A percentile compares a stretch with the other conserved stretches of the same genome.
phyloP scores from a whole-genome alignment of 2,329 filamentous ascomycete genomes.

The Diaporthe sp. region DNA sequence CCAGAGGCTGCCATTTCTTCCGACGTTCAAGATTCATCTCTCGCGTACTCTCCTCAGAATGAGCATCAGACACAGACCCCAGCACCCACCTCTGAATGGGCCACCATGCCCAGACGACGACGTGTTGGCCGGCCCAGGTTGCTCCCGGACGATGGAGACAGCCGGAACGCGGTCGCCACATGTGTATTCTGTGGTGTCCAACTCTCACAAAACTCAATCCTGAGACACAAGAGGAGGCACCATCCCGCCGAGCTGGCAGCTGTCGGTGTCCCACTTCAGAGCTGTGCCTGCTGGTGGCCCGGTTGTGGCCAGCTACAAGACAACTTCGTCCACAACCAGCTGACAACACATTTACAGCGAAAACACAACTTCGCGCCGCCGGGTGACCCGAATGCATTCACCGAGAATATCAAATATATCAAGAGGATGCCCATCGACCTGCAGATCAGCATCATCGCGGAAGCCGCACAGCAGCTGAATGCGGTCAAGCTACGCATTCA shows the following conservation, averaged over 20 bases:
- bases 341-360: conserved; percentile 27
- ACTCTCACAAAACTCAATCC: background rate
- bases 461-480: conserved; percentile 26
- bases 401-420: conserved; percentile 24
- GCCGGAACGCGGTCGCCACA: background rate
- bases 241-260: conserved; percentile 31
- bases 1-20: background rate
- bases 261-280: conserved; percentile 11
- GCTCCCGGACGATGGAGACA: background rate
- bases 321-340: conserved; percentile 6
- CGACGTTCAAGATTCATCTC: background rate
- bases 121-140: background rate
- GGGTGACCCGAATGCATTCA: conserved; percentile 14
- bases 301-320: conserved; percentile 15
- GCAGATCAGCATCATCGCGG: conserved; percentile 5
- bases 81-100: background rate
- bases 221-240: conserved; percentile 17
- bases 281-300: conserved; percentile 24
- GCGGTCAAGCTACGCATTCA: conserved; percentile 26
- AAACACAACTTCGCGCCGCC: conserved; percentile 25
- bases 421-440: conserved; percentile 7
- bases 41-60: no score
- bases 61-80: no score
- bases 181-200: conserved; percentile 24
- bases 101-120: background rate